phyloP scores from a whole-genome alignment of 176 grass and related monocot genomes.

The Eremochloa ophiuroides region DNA sequence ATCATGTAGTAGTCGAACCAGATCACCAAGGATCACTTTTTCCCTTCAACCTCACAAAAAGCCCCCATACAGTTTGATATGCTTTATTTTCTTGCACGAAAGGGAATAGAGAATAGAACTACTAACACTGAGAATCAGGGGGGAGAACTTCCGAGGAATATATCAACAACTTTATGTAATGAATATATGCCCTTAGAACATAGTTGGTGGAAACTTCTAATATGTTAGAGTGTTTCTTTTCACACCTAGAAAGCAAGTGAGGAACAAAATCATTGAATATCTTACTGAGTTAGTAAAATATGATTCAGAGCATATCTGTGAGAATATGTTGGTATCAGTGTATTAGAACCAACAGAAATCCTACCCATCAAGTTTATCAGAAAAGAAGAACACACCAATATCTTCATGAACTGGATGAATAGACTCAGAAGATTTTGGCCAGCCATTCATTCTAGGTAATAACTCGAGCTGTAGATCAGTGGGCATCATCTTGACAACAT shows the following conservation, averaged over 20 bases:
- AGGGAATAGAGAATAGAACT: background rate
- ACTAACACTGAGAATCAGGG: constrained; percentile 36
- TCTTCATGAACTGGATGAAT: constrained; percentile 17
- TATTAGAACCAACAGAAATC: background rate
- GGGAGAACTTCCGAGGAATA: constrained; percentile 42
- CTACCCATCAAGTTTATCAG: constrained; percentile 19
- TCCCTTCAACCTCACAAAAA: background rate
- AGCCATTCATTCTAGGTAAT: constrained; percentile 27
- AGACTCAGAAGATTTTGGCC: constrained; percentile 21
- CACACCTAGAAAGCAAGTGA: constrained; percentile 11
- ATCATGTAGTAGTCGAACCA: background rate
- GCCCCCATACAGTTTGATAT: background rate
- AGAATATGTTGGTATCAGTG: background rate
- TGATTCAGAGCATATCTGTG: background rate
- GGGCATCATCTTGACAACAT: constrained; percentile 15
- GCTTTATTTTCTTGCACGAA: background rate
- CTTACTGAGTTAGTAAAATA: background rate
- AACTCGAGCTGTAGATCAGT: constrained; percentile 14
- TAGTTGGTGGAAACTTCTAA: background rate
- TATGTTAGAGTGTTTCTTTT: background rate
- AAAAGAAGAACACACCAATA: constrained; percentile 27
- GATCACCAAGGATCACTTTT: background rate
- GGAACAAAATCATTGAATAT: background rate
- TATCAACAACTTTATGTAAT: constrained; percentile 34
- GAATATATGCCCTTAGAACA: constrained; percentile 36